These are phyloP conservation scores for Seiridium cupressi DNA, from an alignment of 2,329 filamentous ascomycete genomes.

Conservation along the genomic window DNA sequence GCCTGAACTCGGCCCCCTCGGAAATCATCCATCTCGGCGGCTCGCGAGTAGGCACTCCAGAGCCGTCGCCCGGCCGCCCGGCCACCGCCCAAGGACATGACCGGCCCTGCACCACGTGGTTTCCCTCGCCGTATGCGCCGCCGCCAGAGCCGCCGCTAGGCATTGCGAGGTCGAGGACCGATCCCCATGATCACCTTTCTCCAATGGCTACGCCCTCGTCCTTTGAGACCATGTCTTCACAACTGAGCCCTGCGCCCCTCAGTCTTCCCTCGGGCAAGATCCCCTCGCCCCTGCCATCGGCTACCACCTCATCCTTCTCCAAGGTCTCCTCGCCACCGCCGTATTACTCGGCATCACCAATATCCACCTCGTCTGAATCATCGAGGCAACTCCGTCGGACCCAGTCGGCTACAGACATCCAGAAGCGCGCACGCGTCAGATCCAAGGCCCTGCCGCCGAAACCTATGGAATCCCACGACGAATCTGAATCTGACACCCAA, in stretches of 20 bases:
- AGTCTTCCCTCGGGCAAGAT: neutral
- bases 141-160: conserved; percentile 3
- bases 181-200: neutral
- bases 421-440: conserved; percentile 5
- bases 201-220: neutral
- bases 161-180: neutral
- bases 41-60: conserved; percentile 6
- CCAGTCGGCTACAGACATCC: conserved; percentile 18
- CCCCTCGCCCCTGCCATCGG: neutral
- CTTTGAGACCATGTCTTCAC: neutral
- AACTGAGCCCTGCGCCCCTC: conserved; percentile 2
- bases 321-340: neutral
- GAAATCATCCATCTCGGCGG: conserved; percentile 12
- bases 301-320: neutral
- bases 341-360: neutral
- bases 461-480: neutral
- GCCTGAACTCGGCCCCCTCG: neutral
- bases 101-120: conserved; percentile 2
- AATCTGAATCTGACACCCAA: neutral
- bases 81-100: neutral
- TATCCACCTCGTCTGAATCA: neutral
- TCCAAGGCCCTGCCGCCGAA: conserved; percentile 13
- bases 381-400: conserved; percentile 17
- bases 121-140: neutral
- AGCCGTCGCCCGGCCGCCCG: neutral